phyloP scores from a whole-genome alignment of 306 rosid genomes.

The Pterocarpus macrocarpus region DNA sequence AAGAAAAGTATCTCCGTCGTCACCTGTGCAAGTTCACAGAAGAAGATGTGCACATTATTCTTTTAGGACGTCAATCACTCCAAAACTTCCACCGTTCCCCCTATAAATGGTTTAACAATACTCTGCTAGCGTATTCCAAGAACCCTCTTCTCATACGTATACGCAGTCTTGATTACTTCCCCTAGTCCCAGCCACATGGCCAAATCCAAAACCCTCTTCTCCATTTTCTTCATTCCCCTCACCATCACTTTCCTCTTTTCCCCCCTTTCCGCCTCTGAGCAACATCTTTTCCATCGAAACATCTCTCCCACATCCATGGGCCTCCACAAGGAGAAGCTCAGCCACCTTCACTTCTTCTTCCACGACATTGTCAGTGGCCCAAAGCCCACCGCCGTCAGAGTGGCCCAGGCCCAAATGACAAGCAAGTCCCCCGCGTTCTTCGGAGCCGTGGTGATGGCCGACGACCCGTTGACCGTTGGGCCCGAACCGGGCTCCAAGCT shows the following conservation, averaged over 20 bases:
- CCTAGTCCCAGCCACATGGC: constrained; percentile 33
- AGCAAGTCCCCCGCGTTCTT: constrained; percentile 49
- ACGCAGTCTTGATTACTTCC: neutral
- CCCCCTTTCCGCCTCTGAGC: constrained; percentile 12
- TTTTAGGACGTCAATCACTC: too few species aligned
- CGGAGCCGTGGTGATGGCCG: constrained; percentile 50
- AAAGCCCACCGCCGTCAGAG: constrained; percentile 52
- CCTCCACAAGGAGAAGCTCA: constrained; percentile 56
- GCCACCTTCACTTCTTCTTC: constrained; percentile 72
- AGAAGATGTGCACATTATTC: too few species aligned
- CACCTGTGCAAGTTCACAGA: too few species aligned
- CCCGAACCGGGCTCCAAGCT: constrained; percentile 49
- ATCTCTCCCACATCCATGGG: constrained; percentile 40
- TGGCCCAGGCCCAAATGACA: constrained; percentile 52
- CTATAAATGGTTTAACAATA: too few species aligned
- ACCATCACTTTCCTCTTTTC: neutral
- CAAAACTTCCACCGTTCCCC: too few species aligned
- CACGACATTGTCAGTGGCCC: constrained; percentile 62
- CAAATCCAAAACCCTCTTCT: neutral
- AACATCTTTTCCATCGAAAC: constrained; percentile 32
- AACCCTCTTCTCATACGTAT: too few species aligned
- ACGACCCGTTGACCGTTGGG: constrained; percentile 59
- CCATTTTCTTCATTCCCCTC: neutral
- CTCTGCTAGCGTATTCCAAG: too few species aligned
- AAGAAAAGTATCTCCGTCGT: too few species aligned